Evolutionary conservation across 148 eudicot species (phyloP).

Genomic region (Vaccinium myrtillus): DNA sequence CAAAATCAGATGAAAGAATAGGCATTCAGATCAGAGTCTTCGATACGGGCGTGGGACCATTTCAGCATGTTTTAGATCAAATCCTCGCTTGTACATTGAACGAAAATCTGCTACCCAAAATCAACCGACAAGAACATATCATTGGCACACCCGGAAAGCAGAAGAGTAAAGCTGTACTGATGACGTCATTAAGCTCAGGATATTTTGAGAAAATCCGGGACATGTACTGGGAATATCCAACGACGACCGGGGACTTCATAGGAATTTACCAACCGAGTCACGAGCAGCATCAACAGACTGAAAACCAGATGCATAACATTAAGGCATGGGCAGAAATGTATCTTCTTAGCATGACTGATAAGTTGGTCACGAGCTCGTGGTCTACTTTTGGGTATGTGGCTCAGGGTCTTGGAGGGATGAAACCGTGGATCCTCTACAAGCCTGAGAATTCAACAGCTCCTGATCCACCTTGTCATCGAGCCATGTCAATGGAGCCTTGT

Average conservation of each 20-base stretch:
- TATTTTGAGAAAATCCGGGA: constrained; percentile 61
- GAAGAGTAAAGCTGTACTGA: constrained; percentile 62
- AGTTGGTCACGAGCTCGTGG: constrained; percentile 83
- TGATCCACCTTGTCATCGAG: constrained; percentile 73
- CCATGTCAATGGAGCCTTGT: constrained; percentile 91
- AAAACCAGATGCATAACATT: constrained; percentile 56
- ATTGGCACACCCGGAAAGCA: constrained; percentile 17
- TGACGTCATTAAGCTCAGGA: constrained; percentile 67
- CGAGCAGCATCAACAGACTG: constrained; percentile 70
- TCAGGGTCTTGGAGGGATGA: constrained; percentile 91
- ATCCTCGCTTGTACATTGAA: constrained; percentile 57
- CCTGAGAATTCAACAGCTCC: constrained; percentile 66
- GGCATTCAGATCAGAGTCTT: constrained; percentile 87
- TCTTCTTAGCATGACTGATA: constrained; percentile 74
- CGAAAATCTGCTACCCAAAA: constrained; percentile 65
- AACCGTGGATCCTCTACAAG: constrained; percentile 88
- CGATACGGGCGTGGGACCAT: constrained; percentile 50
- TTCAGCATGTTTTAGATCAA: constrained; percentile 79
- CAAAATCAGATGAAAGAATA: constrained; percentile 72
- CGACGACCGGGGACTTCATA: constrained; percentile 61
- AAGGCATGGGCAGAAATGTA: constrained; percentile 99
- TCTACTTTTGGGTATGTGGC: constrained; percentile 96
- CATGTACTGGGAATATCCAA: constrained; percentile 83
- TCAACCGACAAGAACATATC: constrained; percentile 33
- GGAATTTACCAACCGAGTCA: constrained; percentile 83